phyloP scores from a whole-genome alignment of 169 alveolate species.

The Plasmodium ovale region DNA sequence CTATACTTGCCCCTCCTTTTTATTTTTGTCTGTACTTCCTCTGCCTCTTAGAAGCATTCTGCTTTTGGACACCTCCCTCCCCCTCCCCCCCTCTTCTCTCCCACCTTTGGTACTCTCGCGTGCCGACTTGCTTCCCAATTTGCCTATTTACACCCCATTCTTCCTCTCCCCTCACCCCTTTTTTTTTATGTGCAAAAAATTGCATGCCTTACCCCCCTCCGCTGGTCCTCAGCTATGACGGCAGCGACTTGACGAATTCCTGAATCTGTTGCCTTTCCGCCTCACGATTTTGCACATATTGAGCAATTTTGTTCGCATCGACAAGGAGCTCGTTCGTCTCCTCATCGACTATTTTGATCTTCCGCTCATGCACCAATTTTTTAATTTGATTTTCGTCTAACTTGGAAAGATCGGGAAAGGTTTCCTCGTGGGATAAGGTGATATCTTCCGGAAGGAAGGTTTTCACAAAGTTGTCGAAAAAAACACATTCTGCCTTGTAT shows the following conservation, averaged over 20 bases:
- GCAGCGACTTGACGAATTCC: slow-evolving; percentile 29
- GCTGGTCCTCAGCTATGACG: neutral
- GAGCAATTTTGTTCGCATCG: slow-evolving; percentile 13
- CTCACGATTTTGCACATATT: slow-evolving; percentile 8
- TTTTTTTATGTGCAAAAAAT: too few relatives aligned
- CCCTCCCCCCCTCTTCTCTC: too few relatives aligned
- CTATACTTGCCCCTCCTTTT: too few relatives aligned
- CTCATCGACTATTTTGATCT: slow-evolving; percentile 7
- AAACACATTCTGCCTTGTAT: slow-evolving; percentile 28
- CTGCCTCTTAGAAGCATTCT: too few relatives aligned
- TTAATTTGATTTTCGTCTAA: slow-evolving; percentile 40
- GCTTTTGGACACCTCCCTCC: too few relatives aligned
- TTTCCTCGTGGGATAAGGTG: neutral
- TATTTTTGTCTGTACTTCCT: too few relatives aligned
- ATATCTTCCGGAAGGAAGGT: slow-evolving; percentile 31
- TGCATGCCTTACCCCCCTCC: too few relatives aligned
- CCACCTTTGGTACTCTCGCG: too few relatives aligned
- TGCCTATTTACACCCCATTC: too few relatives aligned
- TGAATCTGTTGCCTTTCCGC: neutral
- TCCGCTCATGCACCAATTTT: slow-evolving; percentile 1
- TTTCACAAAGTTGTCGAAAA: slow-evolving; percentile 23
- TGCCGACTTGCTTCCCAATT: too few relatives aligned
- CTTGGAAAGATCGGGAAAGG: slow-evolving; percentile 19
- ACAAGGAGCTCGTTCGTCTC: slow-evolving; percentile 7
- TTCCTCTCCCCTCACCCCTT: neutral